Conservation (phyloP, 139 green algal genomes). For the Chlorella sp. region DNA sequence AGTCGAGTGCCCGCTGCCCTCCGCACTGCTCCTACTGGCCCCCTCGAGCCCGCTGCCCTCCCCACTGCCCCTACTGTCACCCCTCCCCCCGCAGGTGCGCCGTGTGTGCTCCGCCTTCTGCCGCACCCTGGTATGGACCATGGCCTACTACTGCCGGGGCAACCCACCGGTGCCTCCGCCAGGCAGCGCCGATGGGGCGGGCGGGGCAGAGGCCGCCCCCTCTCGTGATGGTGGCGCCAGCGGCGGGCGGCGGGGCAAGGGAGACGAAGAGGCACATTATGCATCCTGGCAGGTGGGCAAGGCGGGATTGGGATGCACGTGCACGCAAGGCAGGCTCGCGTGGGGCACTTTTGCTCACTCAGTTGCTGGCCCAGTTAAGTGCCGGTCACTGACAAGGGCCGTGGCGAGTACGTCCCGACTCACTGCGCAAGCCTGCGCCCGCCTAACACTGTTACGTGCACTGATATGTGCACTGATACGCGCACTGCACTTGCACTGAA, state of each 20-base stretch:
- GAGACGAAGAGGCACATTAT: neutral
- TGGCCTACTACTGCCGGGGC: conserved; percentile 63
- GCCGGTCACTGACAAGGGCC: too few species aligned
- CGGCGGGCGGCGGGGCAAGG: neutral
- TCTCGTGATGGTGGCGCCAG: neutral
- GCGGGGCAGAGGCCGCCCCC: neutral
- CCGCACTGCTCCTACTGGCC: neutral
- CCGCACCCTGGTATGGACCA: conserved; percentile 59
- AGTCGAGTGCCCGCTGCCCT: too few species aligned
- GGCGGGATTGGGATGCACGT: neutral
- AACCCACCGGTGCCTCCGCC: conserved; percentile 32
- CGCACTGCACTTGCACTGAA: too few species aligned
- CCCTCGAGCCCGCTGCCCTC: conserved; percentile 29
- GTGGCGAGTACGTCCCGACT: too few species aligned
- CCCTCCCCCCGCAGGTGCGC: conserved; percentile 4
- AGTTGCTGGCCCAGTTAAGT: too few species aligned
- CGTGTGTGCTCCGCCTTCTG: conserved; percentile 1
- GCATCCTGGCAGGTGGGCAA: neutral
- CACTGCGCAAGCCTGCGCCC: too few species aligned
- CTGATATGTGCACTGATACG: too few species aligned
- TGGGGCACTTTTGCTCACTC: neutral
- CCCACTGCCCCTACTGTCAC: conserved; percentile 12
- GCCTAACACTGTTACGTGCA: too few species aligned
- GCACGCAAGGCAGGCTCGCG: neutral
- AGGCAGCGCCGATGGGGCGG: neutral